phyloP scores from a whole-genome alignment of 2,329 filamentous ascomycete genomes.

The Dothidotthia symphoricarpi region DNA sequence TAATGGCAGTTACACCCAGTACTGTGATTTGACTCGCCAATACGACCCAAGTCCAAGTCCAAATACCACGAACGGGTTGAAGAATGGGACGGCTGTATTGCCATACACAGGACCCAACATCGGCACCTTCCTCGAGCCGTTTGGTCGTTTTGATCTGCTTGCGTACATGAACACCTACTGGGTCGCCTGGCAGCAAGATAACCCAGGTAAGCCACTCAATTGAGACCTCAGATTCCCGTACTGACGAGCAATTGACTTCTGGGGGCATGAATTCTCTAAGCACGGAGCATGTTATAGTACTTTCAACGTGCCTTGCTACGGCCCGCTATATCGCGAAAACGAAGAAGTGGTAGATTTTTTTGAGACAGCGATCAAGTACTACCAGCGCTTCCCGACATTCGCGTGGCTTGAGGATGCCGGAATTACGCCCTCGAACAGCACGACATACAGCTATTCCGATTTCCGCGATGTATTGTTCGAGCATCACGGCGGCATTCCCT shows the following conservation, averaged over 20 bases:
- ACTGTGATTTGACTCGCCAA: slow-evolving; percentile 64
- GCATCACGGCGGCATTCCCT: slow-evolving; percentile 57
- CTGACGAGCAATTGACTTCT: slow-evolving; percentile 45
- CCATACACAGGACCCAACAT: slow-evolving; percentile 60
- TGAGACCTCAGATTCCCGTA: too few relatives aligned
- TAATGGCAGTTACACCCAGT: slow-evolving; percentile 62
- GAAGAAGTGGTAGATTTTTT: slow-evolving; percentile 64
- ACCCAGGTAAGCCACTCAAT: slow-evolving; percentile 40
- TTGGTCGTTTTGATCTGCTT: slow-evolving; percentile 60
- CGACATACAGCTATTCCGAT: slow-evolving; percentile 54
- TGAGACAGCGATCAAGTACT: slow-evolving; percentile 59
- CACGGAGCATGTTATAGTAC: slow-evolving; percentile 67
- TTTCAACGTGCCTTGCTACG: slow-evolving; percentile 65
- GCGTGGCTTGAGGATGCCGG: slow-evolving; percentile 56
- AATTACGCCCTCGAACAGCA: slow-evolving; percentile 60
- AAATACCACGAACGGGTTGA: slow-evolving; percentile 61
- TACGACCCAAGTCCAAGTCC: slow-evolving; percentile 62
- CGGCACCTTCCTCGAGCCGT: slow-evolving; percentile 57
- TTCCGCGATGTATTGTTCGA: slow-evolving; percentile 53
- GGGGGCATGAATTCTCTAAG: slow-evolving; percentile 68
- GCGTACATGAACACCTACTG: slow-evolving; percentile 67
- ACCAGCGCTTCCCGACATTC: slow-evolving; percentile 59
- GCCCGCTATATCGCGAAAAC: slow-evolving; percentile 56
- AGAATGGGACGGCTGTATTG: slow-evolving; percentile 54
- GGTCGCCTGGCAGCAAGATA: slow-evolving; percentile 58